A percentile compares a stretch with the other conserved stretches of the same genome.
phyloP scores from a whole-genome alignment of 2,329 filamentous ascomycete genomes.

The Colletotrichum coccodes region DNA sequence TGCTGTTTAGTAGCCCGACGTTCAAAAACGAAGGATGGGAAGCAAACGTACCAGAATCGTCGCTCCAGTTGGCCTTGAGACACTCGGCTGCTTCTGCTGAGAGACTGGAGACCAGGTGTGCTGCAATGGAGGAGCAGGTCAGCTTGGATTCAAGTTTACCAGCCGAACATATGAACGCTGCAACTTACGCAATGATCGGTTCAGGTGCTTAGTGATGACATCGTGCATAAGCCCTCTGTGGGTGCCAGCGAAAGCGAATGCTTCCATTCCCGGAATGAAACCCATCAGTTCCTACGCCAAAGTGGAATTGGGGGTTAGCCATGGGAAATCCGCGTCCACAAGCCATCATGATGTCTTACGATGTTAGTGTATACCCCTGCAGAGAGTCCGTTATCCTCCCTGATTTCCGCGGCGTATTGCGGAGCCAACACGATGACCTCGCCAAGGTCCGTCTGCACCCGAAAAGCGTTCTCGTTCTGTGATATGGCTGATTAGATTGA shows the following conservation, averaged over 20 bases:
- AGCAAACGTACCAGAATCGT: not conserved
- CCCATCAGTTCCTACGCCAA: not conserved
- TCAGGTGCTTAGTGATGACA: not conserved
- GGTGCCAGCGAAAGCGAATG: not conserved
- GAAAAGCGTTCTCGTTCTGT: not conserved
- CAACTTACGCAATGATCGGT: not conserved
- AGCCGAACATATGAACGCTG: not conserved
- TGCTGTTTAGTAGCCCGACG: not conserved
- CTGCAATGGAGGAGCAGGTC: not conserved
- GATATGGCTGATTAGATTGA: not conserved
- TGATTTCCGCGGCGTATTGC: not conserved
- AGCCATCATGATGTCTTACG: not conserved
- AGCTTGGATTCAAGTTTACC: not conserved
- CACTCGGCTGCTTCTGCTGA: not conserved
- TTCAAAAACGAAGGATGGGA: not conserved
- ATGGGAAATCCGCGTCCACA: not conserved
- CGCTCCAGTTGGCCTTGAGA: not conserved
- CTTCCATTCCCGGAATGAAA: not conserved
- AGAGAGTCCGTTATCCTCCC: slow-evolving; percentile 6
- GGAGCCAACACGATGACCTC: not conserved
- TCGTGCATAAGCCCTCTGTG: not conserved
- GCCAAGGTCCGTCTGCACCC: not conserved
- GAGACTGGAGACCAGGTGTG: not conserved
- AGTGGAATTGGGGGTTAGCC: not conserved
- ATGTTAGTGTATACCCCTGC: not conserved